phyloP scores from a whole-genome alignment of 371 early-diverging fungal species.

The Capillidium heterosporum region DNA sequence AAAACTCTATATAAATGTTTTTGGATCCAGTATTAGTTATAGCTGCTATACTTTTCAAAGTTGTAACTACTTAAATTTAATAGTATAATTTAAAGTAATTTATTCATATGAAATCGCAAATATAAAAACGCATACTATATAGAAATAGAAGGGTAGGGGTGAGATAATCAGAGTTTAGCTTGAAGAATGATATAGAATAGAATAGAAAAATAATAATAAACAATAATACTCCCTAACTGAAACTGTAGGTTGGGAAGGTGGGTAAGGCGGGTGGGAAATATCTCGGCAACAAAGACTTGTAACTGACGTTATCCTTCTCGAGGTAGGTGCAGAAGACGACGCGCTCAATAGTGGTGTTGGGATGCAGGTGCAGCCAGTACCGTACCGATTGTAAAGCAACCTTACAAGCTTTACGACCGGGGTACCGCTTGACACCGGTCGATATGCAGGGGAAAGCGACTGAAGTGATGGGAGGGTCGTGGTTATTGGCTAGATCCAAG shows the following conservation, averaged over 20 bases:
- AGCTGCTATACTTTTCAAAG: too few species aligned
- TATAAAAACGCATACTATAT: too few species aligned
- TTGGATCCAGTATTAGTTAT: too few species aligned
- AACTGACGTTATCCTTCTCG: not conserved
- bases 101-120: too few species aligned
- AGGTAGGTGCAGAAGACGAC: slow-evolving; percentile 1
- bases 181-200: too few species aligned
- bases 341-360: not conserved
- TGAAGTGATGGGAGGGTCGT: not conserved
- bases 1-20: too few species aligned
- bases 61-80: too few species aligned
- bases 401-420: not conserved
- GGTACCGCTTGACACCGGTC: not conserved
- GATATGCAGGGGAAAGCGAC: slow-evolving; percentile 2
- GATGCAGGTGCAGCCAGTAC: not conserved
- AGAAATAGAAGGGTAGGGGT: too few species aligned
- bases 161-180: too few species aligned
- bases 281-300: not conserved
- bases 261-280: not conserved
- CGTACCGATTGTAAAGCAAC: not conserved
- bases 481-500: not conserved
- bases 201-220: too few species aligned
- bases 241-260: not conserved
- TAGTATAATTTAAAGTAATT: too few species aligned
- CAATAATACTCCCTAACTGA: too few species aligned